Conservation (phyloP, 768 basidiomycete species). For the Hygrocybe punicea region DNA sequence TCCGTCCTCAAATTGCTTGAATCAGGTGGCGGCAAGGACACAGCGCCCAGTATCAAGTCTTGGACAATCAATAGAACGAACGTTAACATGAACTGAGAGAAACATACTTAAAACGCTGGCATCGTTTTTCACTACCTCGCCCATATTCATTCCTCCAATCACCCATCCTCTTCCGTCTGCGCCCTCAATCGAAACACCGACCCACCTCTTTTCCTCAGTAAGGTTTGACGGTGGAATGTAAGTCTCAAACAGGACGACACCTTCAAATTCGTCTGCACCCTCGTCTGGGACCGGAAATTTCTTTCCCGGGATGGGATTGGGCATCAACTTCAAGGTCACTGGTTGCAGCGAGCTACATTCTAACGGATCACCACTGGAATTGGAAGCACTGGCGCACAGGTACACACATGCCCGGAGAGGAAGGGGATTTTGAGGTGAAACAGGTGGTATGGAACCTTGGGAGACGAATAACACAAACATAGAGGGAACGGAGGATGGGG, state of each 20-base stretch:
- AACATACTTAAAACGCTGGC: slow-evolving; percentile 46
- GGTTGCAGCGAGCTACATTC: slow-evolving; percentile 46
- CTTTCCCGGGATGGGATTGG: slow-evolving; percentile 50
- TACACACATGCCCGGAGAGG: slow-evolving; percentile 48
- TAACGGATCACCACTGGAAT: slow-evolving; percentile 15
- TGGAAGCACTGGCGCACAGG: slow-evolving; percentile 36
- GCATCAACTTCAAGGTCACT: slow-evolving; percentile 55
- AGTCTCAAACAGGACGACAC: slow-evolving; percentile 61
- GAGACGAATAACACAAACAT: slow-evolving; percentile 59
- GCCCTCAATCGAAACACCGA: slow-evolving; percentile 53
- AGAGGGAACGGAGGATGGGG: slow-evolving; percentile 9
- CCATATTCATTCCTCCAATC: slow-evolving; percentile 48
- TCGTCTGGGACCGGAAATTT: slow-evolving; percentile 65
- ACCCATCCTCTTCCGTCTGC: slow-evolving; percentile 61
- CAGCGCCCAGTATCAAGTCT: slow-evolving; percentile 38
- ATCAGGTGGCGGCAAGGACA: slow-evolving; percentile 35
- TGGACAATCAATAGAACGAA: not conserved
- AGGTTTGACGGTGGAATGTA: slow-evolving; percentile 28
- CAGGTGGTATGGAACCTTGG: slow-evolving; percentile 49
- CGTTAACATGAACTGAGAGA: not conserved
- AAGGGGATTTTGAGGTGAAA: slow-evolving; percentile 48
- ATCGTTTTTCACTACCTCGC: slow-evolving; percentile 31
- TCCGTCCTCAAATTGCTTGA: slow-evolving; percentile 38
- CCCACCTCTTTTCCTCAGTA: slow-evolving; percentile 30
- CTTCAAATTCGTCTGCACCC: slow-evolving; percentile 73